Evolutionary conservation across 2,329 filamentous ascomycete species (phyloP).

Genomic region (Coniochaeta ligniaria): DNA sequence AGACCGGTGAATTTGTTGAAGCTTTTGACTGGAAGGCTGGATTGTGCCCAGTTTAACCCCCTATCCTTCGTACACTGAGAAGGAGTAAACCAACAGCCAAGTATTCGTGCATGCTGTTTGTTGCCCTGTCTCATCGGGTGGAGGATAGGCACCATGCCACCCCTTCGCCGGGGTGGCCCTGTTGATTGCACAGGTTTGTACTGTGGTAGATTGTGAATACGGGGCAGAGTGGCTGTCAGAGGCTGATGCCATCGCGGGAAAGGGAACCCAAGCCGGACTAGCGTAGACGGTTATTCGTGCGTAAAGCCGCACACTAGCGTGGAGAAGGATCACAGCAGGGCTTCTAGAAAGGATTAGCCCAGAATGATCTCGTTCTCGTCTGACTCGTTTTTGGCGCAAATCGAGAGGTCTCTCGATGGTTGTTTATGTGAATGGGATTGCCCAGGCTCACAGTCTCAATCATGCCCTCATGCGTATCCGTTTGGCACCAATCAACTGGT

Average conservation of each 20-base stretch:
- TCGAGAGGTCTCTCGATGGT: not conserved
- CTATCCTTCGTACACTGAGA: no score
- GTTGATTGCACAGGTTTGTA: no score
- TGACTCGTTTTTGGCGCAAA: not conserved
- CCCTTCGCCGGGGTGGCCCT: no score
- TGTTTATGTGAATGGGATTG: no score
- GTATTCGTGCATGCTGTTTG: no score
- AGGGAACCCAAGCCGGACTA: not conserved
- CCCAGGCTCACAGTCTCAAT: not conserved
- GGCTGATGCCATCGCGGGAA: not conserved
- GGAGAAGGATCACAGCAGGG: not conserved
- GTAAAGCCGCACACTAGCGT: not conserved
- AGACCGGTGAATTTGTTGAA: no score
- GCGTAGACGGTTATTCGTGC: not conserved
- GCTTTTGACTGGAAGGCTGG: no score
- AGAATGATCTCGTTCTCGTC: not conserved
- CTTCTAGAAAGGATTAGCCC: slow-evolving; percentile 3
- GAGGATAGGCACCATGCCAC: no score
- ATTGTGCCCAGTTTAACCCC: no score
- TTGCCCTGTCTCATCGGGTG: no score
- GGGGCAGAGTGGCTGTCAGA: not conserved
- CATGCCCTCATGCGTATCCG: not conserved
- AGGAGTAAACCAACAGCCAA: not conserved
- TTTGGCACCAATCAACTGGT: not conserved
- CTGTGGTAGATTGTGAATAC: not conserved